Percentiles rank a stretch among this genome's conserved stretches.
Evolutionary conservation across 192 early-diverging fungal genomes (phyloP).

Genomic region (Podila verticillata): DNA sequence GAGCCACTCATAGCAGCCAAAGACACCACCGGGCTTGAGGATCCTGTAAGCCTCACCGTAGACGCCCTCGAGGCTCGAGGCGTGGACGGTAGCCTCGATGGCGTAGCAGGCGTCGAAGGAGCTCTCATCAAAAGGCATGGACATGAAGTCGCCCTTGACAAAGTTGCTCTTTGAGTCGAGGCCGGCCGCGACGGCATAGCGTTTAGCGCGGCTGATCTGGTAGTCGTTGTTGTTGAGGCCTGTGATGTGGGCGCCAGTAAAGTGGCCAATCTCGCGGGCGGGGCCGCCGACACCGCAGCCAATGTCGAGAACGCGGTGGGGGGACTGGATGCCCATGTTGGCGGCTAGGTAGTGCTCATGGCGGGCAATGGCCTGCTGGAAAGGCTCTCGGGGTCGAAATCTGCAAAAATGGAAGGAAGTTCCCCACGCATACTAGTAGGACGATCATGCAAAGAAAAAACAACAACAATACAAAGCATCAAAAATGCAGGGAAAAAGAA

Average conservation of each 20-base stretch:
- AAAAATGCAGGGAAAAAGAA: background rate
- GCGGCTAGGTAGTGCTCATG: slow-evolving; percentile 92
- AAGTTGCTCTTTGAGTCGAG: slow-evolving; percentile 64
- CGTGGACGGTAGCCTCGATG: slow-evolving; percentile 96
- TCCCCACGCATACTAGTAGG: slow-evolving; percentile 86
- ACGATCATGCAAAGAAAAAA: slow-evolving; percentile 1
- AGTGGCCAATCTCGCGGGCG: slow-evolving; percentile 90
- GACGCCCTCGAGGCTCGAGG: slow-evolving; percentile 83
- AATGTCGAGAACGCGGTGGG: slow-evolving; percentile 86
- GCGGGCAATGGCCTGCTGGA: slow-evolving; percentile 84
- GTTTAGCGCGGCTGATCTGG: slow-evolving; percentile 82
- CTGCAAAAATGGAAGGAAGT: slow-evolving; percentile 93
- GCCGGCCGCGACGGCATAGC: slow-evolving; percentile 75
- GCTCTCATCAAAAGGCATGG: slow-evolving; percentile 87
- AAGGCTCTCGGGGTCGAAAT: slow-evolving; percentile 78
- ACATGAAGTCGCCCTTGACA: slow-evolving; percentile 84
- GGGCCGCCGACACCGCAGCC: slow-evolving; percentile 98
- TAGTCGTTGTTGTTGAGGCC: slow-evolving; percentile 98
- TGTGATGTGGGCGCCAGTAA: slow-evolving; percentile 88
- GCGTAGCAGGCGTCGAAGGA: slow-evolving; percentile 92
- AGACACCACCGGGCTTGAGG: slow-evolving; percentile 90
- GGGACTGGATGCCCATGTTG: slow-evolving; percentile 73
- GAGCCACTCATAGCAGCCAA: slow-evolving; percentile 97
- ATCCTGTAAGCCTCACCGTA: slow-evolving; percentile 92
- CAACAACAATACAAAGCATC: too few species aligned